Base-by-base conservation (phyloP, 2,329 filamentous ascomycete species). In the Trichoderma harzianum region DNA sequence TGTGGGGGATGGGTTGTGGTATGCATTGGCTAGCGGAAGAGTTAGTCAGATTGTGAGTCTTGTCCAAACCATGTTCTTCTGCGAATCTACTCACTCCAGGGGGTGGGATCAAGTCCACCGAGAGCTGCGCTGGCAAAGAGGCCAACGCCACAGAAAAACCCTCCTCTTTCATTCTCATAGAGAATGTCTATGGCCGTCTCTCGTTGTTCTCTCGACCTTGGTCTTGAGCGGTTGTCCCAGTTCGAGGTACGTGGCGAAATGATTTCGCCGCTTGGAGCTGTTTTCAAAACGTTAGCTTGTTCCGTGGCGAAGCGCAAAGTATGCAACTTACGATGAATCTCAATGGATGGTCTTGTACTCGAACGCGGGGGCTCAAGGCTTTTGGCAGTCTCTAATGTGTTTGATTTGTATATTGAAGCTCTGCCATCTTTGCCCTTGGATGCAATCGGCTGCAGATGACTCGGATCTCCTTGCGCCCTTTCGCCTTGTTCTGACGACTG, bases 121-220 rank as follows among this genome's bases (percentile, higher is more conserved):
- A 99, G 87, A 2, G 95, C 95, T 74, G 91, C 92, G 8, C 90
- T 88, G 1, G 95, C 97, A 84, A 98, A 99, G n/a, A 97, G 87
- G 0, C 95, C 91, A 14, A 94, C 88, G 32, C 96, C 95, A 77
- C 95, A 98, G 73, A 97, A 85, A 78, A 98, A 97, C 51, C 90
- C 91, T 12, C 96, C 96, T 71, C 96, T 89, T 83, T 99, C 93
- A 78, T 99, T 99, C 80, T 99, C 96, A 81, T 97, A 98, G 0
- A 99, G 85, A 6, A 98, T 88, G 74, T 99, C 96, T 73, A 98
- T 90, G 32, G 88, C 91, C 3, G 85, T 84, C 74, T 90, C 79
- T 83, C 86, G 74, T 78, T 82, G 72, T 81, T 78, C 74, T 39
- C 80, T 75, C 16, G 76, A 77, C 61, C 75, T 78, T 10, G 80